Evolutionary conservation across 192 early-diverging fungal species (phyloP), one percentile per base, ranked within the genome.

Genomic region (Radiomyces spectabilis): DNA sequence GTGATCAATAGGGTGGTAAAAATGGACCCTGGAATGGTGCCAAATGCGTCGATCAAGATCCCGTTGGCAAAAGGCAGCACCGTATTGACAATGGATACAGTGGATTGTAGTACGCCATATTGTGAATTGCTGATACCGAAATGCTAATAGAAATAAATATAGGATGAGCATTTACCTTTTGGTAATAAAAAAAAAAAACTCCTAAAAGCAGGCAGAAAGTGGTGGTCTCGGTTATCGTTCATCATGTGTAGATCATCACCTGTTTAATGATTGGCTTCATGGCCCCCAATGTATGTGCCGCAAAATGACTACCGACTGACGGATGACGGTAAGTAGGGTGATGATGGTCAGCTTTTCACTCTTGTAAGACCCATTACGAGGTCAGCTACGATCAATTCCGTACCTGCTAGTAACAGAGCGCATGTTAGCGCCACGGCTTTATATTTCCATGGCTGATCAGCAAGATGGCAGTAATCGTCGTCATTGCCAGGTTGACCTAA

Each of bases 191-290:
- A 8, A 9, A 41, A 38, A 10, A 25, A 9, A 30, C 6, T 27
- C 31, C 25, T 41, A 16, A 30, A 16, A 26, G 32, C 29, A 31
- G n/a, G 13, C 33, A 16, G 12, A 19, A 16, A 35, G 24, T 2
- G 5, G 41, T 42, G 19, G 41, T 13, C 5, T 21, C 19, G 8
- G 8, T 42, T 35, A 8, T 35, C 13, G 31, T 16, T 35, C 18
- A n/a, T 57, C n/a, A n/a, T n/a, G n/a, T n/a, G n/a, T n/a, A n/a
- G n/a, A n/a, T n/a, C n/a, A n/a, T 57, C 80, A 85, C 87, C 74
- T 87, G 77, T 53, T 87, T 89, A 39, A 89, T 68, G 7, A 83
- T 87, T 40, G 79, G 77, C 50, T 89, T 89, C 57, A 89, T 61
- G 8, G 84, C 83, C 3, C 87, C 81, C 19, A 87, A 72, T 38